Evolutionary conservation across 2,329 filamentous ascomycete species (phyloP).

Genomic region (Helotiales sp.): DNA sequence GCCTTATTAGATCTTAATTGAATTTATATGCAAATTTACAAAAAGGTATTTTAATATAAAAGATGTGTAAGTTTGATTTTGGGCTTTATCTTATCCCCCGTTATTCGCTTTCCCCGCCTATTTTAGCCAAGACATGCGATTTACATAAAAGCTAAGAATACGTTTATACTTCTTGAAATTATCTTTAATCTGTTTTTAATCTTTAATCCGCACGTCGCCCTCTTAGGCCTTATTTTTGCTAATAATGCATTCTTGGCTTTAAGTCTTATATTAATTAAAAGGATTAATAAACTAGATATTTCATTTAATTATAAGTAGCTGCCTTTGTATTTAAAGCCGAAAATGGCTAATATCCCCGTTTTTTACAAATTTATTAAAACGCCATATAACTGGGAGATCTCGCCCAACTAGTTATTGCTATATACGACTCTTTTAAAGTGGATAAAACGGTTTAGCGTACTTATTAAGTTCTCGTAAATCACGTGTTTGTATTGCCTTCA

Average conservation of each 20-base stretch:
- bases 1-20: too few species aligned
- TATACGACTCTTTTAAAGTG: constrained; percentile 32
- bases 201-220: constrained; percentile 45
- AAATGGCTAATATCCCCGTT: constrained; percentile 35
- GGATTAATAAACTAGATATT: too few species aligned
- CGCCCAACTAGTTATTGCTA: constrained; percentile 27
- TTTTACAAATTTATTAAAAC: too few species aligned
- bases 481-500: constrained; percentile 33
- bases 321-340: constrained; percentile 27
- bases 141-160: too few species aligned
- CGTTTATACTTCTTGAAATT: constrained; percentile 44
- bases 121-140: constrained; percentile 11
- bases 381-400: too few species aligned
- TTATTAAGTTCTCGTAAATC: constrained; percentile 28
- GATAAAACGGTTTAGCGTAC: constrained; percentile 30
- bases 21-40: too few species aligned
- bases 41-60: background rate
- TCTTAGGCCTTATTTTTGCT: too few species aligned
- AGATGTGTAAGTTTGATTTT: constrained; percentile 11
- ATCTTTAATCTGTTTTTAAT: constrained; percentile 46
- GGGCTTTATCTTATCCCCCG: constrained; percentile 9
- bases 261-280: too few species aligned
- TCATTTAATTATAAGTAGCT: constrained; percentile 36
- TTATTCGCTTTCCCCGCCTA: constrained; percentile 7
- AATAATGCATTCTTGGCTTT: too few species aligned